Conservation (phyloP, 192 early-diverging fungal species). For the Entomortierella beljakovae region DNA sequence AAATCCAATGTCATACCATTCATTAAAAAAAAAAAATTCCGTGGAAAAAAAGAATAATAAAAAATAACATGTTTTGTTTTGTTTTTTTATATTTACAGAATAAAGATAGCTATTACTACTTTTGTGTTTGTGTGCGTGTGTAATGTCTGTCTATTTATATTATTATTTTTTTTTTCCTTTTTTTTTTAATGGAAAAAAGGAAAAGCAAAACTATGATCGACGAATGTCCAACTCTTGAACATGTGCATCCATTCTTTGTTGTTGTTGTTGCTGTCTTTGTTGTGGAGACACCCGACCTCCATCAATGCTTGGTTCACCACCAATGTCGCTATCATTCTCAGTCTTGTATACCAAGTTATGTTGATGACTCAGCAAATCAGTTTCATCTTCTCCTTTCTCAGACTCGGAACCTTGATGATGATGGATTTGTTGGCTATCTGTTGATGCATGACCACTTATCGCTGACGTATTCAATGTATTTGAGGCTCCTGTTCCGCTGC, state of each 20-base stretch:
- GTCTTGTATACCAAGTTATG: neutral
- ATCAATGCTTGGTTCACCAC: neutral
- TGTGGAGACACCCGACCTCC: neutral
- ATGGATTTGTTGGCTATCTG: neutral
- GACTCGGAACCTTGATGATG: neutral
- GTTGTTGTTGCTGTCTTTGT: neutral
- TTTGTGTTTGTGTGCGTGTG: neutral
- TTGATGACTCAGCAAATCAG: neutral
- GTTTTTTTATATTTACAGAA: neutral
- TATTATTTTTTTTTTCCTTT: neutral
- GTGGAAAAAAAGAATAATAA: conserved; percentile 2
- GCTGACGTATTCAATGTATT: neutral
- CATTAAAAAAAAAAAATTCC: no score
- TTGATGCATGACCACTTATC: neutral
- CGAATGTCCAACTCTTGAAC: conserved; percentile 21
- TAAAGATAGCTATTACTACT: neutral
- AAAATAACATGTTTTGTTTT: conserved; percentile 4
- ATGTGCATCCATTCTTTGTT: conserved; percentile 1
- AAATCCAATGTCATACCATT: no score
- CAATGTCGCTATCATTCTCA: conserved; percentile 15
- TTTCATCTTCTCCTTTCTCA: no score
- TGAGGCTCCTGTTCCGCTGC: neutral
- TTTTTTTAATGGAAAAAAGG: neutral
- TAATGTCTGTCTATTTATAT: neutral
- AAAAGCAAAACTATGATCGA: neutral